Percentiles rank a stretch among this genome's conserved stretches.
These are phyloP conservation scores for Noccaea bulbosa DNA, from an alignment of 345 rosid genomes.

Conservation along the genomic window DNA sequence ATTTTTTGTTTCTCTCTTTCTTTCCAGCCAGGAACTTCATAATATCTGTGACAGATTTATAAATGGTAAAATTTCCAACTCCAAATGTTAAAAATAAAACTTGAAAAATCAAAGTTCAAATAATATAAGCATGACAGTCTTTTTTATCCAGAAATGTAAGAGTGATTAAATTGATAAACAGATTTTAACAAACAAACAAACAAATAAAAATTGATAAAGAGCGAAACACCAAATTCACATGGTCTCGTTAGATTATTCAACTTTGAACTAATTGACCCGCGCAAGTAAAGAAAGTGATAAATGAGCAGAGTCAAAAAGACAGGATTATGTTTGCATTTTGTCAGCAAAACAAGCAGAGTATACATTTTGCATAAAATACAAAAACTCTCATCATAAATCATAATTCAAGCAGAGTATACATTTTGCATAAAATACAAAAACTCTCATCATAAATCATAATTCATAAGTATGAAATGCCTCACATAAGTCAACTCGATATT, in stretches of 20 bases:
- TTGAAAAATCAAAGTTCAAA: no score
- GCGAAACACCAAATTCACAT: neutral
- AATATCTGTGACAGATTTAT: no score
- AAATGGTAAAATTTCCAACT: no score
- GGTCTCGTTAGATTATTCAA: neutral
- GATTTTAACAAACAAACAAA: no score
- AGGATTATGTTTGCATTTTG: slow-evolving; percentile 16
- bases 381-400: neutral
- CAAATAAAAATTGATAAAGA: neutral
- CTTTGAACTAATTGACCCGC: slow-evolving; percentile 24
- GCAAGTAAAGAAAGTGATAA: slow-evolving; percentile 25
- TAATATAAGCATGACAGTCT: no score
- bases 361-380: slow-evolving; percentile 11
- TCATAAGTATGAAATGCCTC: slow-evolving; percentile 23
- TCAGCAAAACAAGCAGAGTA: slow-evolving; percentile 32
- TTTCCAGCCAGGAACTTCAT: no score
- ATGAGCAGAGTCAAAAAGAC: slow-evolving; percentile 19
- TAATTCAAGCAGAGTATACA: slow-evolving; percentile 24
- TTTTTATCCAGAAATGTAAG: no score
- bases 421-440: slow-evolving; percentile 6
- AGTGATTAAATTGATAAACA: no score
- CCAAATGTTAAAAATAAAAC: no score
- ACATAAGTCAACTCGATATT: slow-evolving; percentile 30
- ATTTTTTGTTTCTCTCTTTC: no score
- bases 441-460: neutral